phyloP scores from a whole-genome alignment of 805 yeast genomes.

The Starmerella bacillaris region DNA sequence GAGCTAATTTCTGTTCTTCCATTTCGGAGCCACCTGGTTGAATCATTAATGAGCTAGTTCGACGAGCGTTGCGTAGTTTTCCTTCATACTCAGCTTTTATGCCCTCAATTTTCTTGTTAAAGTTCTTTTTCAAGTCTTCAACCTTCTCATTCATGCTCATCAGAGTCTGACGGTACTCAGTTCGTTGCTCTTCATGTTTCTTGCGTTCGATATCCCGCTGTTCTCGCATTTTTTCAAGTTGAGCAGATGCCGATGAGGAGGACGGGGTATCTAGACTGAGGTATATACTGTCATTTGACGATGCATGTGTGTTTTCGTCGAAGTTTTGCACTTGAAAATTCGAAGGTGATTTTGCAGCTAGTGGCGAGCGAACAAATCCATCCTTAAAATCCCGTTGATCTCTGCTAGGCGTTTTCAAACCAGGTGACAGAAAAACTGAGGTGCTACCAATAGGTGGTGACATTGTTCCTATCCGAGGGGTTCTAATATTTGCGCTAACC shows the following conservation, averaged over 20 bases:
- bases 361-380: neutral
- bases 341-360: neutral
- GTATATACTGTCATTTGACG: conserved; percentile 7
- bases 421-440: neutral
- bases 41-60: conserved; percentile 3
- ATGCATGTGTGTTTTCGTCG: neutral
- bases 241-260: conserved; percentile 5
- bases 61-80: conserved; percentile 16
- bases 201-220: conserved; percentile 20
- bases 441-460: neutral
- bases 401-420: neutral
- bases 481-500: conserved; percentile 13
- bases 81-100: conserved; percentile 15
- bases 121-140: conserved; percentile 14
- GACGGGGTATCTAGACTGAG: neutral
- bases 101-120: conserved; percentile 14
- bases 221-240: conserved; percentile 18
- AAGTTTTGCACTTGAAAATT: neutral
- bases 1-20: conserved; percentile 20
- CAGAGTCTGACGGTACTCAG: conserved; percentile 20
- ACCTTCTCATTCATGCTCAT: conserved; percentile 16
- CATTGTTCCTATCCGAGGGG: conserved; percentile 3
- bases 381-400: neutral
- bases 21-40: conserved; percentile 13
- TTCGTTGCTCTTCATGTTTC: conserved; percentile 19